These are phyloP conservation scores for Haplosporangium sp. DNA, from an alignment of 371 early-diverging fungal species.

Conservation along the genomic window DNA sequence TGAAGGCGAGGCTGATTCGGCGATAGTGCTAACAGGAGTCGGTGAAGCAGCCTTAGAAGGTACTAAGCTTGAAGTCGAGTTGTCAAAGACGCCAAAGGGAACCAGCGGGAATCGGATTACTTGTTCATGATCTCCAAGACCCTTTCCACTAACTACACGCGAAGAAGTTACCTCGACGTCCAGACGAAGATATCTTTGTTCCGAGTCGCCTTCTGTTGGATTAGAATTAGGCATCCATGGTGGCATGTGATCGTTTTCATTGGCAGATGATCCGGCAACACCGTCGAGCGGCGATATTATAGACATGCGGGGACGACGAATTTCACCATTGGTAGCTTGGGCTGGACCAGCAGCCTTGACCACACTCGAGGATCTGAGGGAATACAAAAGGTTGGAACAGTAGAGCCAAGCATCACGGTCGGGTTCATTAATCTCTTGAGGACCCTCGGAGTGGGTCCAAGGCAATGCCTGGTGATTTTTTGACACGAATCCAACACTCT, in stretches of 20 bases:
- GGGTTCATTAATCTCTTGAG: constrained; percentile 36
- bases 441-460: constrained; percentile 16
- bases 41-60: constrained; percentile 25
- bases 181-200: constrained; percentile 45
- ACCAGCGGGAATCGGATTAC: constrained; percentile 48
- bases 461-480: constrained; percentile 19
- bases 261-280: constrained; percentile 22
- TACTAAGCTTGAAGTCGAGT: constrained; percentile 33
- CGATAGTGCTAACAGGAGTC: constrained; percentile 14
- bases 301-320: constrained; percentile 51
- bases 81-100: constrained; percentile 49
- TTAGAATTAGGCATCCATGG: constrained; percentile 53
- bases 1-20: not conserved
- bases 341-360: constrained; percentile 38
- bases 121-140: constrained; percentile 42
- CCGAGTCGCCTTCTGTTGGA: constrained; percentile 20
- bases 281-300: constrained; percentile 50
- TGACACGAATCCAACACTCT: constrained; percentile 52
- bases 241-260: constrained; percentile 31
- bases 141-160: constrained; percentile 50
- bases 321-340: constrained; percentile 49
- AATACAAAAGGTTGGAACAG: constrained; percentile 51
- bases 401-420: constrained; percentile 51
- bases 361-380: constrained; percentile 31
- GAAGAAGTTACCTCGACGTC: constrained; percentile 55